Evolutionary conservation across 2,329 filamentous ascomycete genomes (phyloP).

Genomic region (Xylaria sp.): DNA sequence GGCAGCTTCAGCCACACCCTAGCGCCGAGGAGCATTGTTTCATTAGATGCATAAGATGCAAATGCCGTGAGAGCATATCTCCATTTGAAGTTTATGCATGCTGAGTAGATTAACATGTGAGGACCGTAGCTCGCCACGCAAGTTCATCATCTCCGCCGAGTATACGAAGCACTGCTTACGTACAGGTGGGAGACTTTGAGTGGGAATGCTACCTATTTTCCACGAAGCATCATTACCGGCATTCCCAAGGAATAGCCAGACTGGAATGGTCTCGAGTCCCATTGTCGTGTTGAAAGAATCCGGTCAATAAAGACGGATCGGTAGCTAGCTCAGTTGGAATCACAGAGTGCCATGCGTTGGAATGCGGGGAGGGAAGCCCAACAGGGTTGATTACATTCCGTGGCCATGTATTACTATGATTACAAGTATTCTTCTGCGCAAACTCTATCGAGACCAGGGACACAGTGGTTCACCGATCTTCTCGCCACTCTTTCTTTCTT

Average conservation of each 20-base stretch:
- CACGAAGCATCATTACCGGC: no score
- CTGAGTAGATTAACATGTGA: not conserved
- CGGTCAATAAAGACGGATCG: not conserved
- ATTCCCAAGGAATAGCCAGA: no score
- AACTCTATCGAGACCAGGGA: not conserved
- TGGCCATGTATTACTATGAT: conserved; percentile 20
- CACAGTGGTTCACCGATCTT: not conserved
- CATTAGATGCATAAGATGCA: no score
- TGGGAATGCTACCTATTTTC: not conserved
- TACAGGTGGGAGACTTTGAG: not conserved
- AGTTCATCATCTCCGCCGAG: not conserved
- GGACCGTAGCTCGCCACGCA: not conserved
- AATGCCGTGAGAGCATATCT: no score
- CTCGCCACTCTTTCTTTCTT: not conserved
- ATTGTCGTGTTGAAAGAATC: no score
- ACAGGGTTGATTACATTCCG: conserved; percentile 13
- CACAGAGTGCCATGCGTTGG: conserved; percentile 7
- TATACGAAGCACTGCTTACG: not conserved
- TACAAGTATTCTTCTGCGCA: conserved; percentile 9
- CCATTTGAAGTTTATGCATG: not conserved
- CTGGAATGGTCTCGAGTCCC: not conserved
- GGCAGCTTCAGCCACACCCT: conserved; percentile 25
- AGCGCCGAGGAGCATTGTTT: not conserved
- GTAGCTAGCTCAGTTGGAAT: not conserved
- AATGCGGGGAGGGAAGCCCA: conserved; percentile 1